phyloP scores from a whole-genome alignment of 495 filamentous ascomycete species.

The Aspergillus wentii region DNA sequence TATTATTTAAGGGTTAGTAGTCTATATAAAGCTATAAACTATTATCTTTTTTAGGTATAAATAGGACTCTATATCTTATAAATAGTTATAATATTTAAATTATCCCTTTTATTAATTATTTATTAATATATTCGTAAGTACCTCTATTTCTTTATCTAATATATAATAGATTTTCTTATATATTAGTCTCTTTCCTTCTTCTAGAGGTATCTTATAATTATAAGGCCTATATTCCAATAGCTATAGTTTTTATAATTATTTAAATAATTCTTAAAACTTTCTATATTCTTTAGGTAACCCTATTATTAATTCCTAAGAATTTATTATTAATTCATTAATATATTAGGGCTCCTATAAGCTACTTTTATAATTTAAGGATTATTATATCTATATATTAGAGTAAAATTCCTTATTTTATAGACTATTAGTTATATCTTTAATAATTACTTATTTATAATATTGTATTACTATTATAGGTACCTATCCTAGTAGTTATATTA shows the following conservation, averaged over 20 bases:
- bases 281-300: slow-evolving; percentile 2
- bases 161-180: slow-evolving; percentile 10
- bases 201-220: slow-evolving; percentile 6
- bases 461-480: neutral
- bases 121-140: slow-evolving; percentile 14
- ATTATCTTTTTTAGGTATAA: slow-evolving; percentile 22
- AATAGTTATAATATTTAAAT: slow-evolving; percentile 10
- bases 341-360: neutral
- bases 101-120: slow-evolving; percentile 10
- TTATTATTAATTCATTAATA: neutral
- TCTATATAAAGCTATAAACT: slow-evolving; percentile 17
- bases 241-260: slow-evolving; percentile 3
- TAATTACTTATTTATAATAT: slow-evolving; percentile 1
- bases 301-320: neutral
- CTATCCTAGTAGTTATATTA: slow-evolving; percentile 1
- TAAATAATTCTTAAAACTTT: slow-evolving; percentile 6
- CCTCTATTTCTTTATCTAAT: slow-evolving; percentile 8
- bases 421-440: neutral
- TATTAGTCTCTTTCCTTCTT: slow-evolving; percentile 5
- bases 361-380: neutral
- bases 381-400: neutral
- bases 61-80: slow-evolving; percentile 11
- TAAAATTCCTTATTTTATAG: neutral
- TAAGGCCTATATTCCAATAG: slow-evolving; percentile 3
- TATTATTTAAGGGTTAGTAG: slow-evolving; percentile 19